Percentiles rank a stretch among this genome's conserved stretches.
Conservation (phyloP, 2,329 filamentous ascomycete species). For the Beauveria rudraprayagi region DNA sequence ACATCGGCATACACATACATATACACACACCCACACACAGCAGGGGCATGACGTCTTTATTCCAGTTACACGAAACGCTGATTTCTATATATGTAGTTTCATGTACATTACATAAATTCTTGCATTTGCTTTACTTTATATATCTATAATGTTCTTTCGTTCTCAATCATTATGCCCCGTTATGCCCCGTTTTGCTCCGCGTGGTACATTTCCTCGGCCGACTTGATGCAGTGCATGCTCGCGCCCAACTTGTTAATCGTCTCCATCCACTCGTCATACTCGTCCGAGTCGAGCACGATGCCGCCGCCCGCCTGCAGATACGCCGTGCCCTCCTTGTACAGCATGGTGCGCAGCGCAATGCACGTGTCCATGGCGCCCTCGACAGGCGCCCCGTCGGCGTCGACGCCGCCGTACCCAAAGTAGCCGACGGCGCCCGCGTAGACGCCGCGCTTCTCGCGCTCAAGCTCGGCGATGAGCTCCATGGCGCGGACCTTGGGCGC, state of each 20-base stretch:
- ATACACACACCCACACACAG: not conserved
- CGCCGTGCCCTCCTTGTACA: constrained; percentile 82
- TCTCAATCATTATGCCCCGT: not conserved
- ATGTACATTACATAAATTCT: too few species aligned
- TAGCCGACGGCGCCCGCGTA: constrained; percentile 96
- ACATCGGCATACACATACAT: not conserved
- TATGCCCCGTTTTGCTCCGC: constrained; percentile 20
- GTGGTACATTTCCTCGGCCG: constrained; percentile 63
- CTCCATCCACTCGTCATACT: constrained; percentile 90
- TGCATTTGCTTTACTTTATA: too few species aligned
- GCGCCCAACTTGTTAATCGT: constrained; percentile 88
- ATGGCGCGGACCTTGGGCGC: constrained; percentile 95
- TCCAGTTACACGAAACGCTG: not conserved
- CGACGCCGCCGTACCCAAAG: constrained; percentile 77
- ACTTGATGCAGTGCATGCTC: constrained; percentile 80
- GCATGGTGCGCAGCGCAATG: constrained; percentile 80
- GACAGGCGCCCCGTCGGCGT: constrained; percentile 50
- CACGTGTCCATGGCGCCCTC: constrained; percentile 90
- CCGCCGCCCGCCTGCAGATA: constrained; percentile 88
- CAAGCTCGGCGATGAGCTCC: constrained; percentile 92
- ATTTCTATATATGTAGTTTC: too few species aligned
- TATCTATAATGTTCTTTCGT: too few species aligned
- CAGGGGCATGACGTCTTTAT: too few species aligned
- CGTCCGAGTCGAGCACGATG: constrained; percentile 91
- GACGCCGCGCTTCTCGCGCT: constrained; percentile 86